Conservation (phyloP, 306 rosid species). For the Senna tora region DNA sequence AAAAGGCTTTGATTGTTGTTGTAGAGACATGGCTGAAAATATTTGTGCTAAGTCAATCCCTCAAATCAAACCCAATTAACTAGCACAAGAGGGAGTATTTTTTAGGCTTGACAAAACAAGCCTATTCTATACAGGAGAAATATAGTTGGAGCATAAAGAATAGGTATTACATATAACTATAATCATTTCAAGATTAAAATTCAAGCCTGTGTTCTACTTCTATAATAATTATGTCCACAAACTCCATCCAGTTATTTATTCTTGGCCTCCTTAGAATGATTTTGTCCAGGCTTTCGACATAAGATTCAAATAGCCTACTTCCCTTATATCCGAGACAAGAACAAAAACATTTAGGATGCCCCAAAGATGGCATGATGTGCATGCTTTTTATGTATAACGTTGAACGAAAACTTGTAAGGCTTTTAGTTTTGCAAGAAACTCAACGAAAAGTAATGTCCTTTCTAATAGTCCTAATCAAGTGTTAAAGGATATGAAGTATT, state of each 20-base stretch:
- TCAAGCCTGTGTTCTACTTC: background rate
- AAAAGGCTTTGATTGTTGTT: no score
- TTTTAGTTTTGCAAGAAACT: background rate
- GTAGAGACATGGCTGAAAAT: no score
- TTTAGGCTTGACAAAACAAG: background rate
- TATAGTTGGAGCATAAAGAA: background rate
- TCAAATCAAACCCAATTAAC: background rate
- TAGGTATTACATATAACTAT: background rate
- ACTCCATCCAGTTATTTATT: background rate
- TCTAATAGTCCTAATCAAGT: background rate
- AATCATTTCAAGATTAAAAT: background rate
- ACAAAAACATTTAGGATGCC: background rate
- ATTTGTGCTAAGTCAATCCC: background rate
- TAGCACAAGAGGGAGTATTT: background rate
- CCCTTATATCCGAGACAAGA: background rate
- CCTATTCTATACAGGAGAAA: background rate
- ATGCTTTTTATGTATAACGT: background rate
- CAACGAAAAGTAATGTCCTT: background rate
- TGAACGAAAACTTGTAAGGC: background rate
- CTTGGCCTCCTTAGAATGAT: background rate
- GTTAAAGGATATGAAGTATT: background rate
- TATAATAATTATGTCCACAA: background rate
- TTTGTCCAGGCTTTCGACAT: slow-evolving; percentile 1
- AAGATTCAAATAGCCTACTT: background rate
- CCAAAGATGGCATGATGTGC: background rate